Base-by-base conservation (phyloP, 352 stramenopile species). In the Phytopythium kandeliae region DNA sequence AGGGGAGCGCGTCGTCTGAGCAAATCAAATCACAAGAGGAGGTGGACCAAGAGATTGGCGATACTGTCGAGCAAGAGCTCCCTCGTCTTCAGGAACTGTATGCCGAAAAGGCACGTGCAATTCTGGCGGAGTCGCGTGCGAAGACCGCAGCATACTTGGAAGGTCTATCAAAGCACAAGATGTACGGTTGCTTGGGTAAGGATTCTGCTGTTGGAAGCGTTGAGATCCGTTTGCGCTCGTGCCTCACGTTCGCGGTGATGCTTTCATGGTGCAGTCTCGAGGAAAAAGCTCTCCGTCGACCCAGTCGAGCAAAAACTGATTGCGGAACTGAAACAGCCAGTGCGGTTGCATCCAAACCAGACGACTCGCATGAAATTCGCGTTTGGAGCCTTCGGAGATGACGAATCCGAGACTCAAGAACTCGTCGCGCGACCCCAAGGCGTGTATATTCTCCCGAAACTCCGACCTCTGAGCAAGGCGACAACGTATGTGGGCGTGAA, bases 401-500 rank as follows among this genome's bases (percentile, higher is more conserved):
- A 56, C 17, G 68, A 79, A 48, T 51, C 51, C 9, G 57, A 56
- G 13, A n/a, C 30, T 13, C 31, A 60, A 15, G 54, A 70, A 26
- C 57, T 57, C 22, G 50, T 42, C 3, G 21, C 63, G 12, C 55
- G 49, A 28, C 59, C 68, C 19, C 45, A 46, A 15, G 58, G 67
- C 37, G 63, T 78, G 6, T 74, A 64, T 49, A 60, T 65, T 28
- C 43, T 80, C 11, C 63, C 62, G 22, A 60, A 30, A 17, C 65
- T 88, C 26, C 70, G 64, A 9, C 69, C 69, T n/a, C 58, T 89
- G 34, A 86, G 78, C 51, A 78, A 58, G 62, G 85, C 72, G 34
- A 92, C 81, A 11, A 65, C 78, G 8, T 89, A 70, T 35, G 67
- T 85, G 1, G 78, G 78, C 11, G 45, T 96, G 30, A 88, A 80